A percentile compares a stretch with the other conserved stretches of the same genome.
phyloP scores from a whole-genome alignment of 2,329 filamentous ascomycete species.

The Emergomyces orientalis region DNA sequence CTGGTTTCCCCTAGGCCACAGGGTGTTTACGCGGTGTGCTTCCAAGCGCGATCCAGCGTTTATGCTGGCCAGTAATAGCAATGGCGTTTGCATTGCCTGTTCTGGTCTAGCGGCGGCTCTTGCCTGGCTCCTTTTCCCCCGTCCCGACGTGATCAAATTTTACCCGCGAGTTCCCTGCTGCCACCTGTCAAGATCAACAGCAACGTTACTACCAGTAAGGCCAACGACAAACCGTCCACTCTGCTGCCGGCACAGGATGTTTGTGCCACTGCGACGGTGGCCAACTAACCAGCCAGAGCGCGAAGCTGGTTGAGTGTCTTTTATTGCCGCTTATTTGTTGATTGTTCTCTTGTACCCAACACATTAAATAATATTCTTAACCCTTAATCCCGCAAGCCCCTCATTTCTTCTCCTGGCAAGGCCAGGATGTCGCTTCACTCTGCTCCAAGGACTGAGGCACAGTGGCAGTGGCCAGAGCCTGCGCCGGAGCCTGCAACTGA shows the following conservation, averaged over 20 bases:
- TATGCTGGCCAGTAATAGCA: not conserved
- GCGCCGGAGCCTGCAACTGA: not conserved
- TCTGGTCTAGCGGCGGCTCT: not conserved
- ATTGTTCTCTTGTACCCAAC: not conserved
- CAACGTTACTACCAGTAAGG: not conserved
- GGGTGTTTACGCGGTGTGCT: constrained; percentile 4
- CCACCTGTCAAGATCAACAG: not conserved
- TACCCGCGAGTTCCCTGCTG: not conserved
- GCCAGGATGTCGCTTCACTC: constrained; percentile 2
- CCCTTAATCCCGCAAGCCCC: not conserved
- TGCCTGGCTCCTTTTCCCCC: not conserved
- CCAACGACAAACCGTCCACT: not conserved
- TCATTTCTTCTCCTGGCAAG: not conserved
- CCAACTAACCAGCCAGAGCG: constrained; percentile 18
- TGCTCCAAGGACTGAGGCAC: not conserved
- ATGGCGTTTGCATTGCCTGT: not conserved
- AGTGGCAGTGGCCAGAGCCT: constrained; percentile 3
- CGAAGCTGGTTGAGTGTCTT: constrained; percentile 17
- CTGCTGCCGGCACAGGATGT: constrained; percentile 2
- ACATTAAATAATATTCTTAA: not conserved
- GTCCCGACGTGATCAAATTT: too few relatives aligned
- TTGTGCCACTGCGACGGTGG: not conserved
- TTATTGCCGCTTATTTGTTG: not conserved
- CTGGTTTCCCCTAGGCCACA: constrained; percentile 3
- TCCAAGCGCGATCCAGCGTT: not conserved